These are phyloP conservation scores for Sergeia podlipaevii DNA, from an alignment of 208 protist genomes.

Conservation along the genomic window DNA sequence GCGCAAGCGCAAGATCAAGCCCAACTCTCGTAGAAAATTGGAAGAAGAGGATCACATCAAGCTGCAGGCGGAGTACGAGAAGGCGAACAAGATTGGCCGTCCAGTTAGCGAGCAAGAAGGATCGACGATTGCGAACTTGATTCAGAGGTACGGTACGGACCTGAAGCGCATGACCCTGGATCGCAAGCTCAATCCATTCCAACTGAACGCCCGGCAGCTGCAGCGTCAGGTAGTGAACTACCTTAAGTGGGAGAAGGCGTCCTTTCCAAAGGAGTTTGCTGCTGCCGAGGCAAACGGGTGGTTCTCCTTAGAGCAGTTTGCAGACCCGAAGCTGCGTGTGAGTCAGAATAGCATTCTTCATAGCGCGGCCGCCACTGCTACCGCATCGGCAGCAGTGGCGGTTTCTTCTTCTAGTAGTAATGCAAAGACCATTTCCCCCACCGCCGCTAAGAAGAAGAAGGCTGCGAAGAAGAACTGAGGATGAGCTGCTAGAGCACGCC, in stretches of 20 bases:
- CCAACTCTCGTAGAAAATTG: slow-evolving; percentile 28
- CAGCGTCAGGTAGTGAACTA: slow-evolving; percentile 85
- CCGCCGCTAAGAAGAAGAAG: slow-evolving; percentile 14
- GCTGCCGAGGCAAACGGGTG: slow-evolving; percentile 73
- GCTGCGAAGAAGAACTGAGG: slow-evolving; percentile 13
- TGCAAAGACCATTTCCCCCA: background rate
- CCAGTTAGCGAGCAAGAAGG: slow-evolving; percentile 79
- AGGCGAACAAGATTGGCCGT: slow-evolving; percentile 39
- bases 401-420: background rate
- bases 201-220: slow-evolving; percentile 82
- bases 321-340: slow-evolving; percentile 44
- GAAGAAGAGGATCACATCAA: slow-evolving; percentile 48
- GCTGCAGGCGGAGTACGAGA: slow-evolving; percentile 19
- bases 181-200: slow-evolving; percentile 76
- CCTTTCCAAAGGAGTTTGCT: slow-evolving; percentile 62
- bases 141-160: slow-evolving; percentile 66
- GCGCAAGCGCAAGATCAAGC: slow-evolving; percentile 46
- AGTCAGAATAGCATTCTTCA: slow-evolving; percentile 15
- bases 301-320: slow-evolving; percentile 65
- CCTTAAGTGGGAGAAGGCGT: slow-evolving; percentile 68
- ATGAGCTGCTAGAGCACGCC: background rate
- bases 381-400: background rate
- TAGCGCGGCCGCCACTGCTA: background rate
- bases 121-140: slow-evolving; percentile 61
- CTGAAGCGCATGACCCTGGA: slow-evolving; percentile 83